Evolutionary conservation across 2,329 filamentous ascomycete genomes (phyloP), one percentile per base, ranked within the genome.

Genomic region (Arthrobotrys pseudoclavata): DNA sequence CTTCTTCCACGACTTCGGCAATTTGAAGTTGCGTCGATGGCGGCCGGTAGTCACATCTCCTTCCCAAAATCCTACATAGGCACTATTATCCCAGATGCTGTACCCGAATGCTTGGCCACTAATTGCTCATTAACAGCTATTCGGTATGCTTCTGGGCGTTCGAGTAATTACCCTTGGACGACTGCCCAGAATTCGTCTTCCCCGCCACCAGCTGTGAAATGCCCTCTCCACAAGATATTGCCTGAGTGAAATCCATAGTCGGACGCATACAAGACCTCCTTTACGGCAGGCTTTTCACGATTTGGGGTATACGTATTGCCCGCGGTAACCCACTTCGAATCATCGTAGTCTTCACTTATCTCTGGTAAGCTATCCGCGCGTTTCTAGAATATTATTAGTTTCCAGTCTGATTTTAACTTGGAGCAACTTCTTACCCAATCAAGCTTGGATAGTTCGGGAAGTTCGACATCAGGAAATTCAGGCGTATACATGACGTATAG

Each of bases 161-260:
- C 0, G 12, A 22, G 10, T 42, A 69, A 20, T 26, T 50, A 70
- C 72, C 72, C 92, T 77, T 90, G 87, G 0, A 91, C 90, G 57
- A 84, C 84, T n/a, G 91, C 81, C 77, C 83, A 86, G 53, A 94
- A 84, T 0, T 84, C 85, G 0, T 85, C 84, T 79, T 93, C 91
- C 0, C 86, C 84, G n/a, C 90, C 90, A 0, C 85, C 87, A 2
- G 91, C 88, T 0, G 84, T 86, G 82, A 95, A 94, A 80, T 89
- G 86, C 0, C 91, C 92, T 0, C 91, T 88, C 85, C 88, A 94
- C 53, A 94, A 80, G 0, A 94, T 85, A 0, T 88, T 88, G 1
- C 92, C 91, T 0, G 89, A 87, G 82, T 92, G 86, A 83, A 89
- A 94, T 22, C 91, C 91, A 81, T 94, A 94, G 83, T 94, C 92